phyloP scores from a whole-genome alignment of 805 yeast genomes.

The Kazachstania kunashirensis region DNA sequence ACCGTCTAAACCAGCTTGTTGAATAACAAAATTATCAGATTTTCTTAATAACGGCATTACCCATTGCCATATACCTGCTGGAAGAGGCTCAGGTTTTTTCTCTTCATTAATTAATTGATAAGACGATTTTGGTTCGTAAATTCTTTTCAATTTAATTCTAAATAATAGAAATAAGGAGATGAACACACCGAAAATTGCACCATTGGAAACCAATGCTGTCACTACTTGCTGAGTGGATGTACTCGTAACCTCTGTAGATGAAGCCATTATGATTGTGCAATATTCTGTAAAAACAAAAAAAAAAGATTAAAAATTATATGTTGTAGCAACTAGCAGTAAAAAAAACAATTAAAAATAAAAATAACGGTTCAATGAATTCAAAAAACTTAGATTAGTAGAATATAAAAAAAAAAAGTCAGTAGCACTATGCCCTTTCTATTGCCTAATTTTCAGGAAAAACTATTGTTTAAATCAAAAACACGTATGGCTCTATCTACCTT shows the following conservation, averaged over 20 bases:
- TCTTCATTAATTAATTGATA: slow-evolving; percentile 49
- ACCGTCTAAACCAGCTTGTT: slow-evolving; percentile 91
- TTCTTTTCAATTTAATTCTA: slow-evolving; percentile 59
- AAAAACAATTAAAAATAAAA: no score
- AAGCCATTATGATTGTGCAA: no score
- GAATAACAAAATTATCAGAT: slow-evolving; percentile 65
- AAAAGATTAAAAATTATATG: no score
- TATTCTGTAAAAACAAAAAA: no score
- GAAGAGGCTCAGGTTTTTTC: slow-evolving; percentile 64
- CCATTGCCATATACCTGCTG: slow-evolving; percentile 66
- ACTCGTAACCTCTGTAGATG: slow-evolving; percentile 9
- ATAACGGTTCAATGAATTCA: no score
- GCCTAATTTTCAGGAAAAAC: no score
- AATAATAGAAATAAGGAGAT: slow-evolving; percentile 52
- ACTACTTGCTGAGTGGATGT: slow-evolving; percentile 69
- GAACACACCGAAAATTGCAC: slow-evolving; percentile 54
- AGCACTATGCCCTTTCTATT: no score
- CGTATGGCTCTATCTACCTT: no score
- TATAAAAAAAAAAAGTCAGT: no score
- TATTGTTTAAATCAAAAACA: no score
- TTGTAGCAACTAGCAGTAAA: no score
- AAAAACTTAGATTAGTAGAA: no score
- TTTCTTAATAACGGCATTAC: slow-evolving; percentile 49
- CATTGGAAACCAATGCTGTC: slow-evolving; percentile 60
- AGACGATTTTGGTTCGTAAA: slow-evolving; percentile 76